Evolutionary conservation across 2,329 filamentous ascomycete species (phyloP).

Genomic region (Monosporascus sp.): DNA sequence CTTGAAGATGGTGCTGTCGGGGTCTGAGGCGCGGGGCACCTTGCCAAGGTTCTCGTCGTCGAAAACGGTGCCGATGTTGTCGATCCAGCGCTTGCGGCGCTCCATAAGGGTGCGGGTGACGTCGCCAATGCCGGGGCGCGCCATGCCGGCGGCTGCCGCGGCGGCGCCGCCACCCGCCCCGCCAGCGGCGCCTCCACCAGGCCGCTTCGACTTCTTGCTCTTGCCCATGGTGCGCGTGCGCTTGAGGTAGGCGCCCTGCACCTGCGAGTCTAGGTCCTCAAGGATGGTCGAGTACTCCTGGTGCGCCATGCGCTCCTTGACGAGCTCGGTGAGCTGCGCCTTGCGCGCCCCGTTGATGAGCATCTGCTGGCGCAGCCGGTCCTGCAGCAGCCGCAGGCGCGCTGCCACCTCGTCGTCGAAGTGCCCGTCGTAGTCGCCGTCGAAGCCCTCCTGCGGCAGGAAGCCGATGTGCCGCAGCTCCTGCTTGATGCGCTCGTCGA

Average conservation of each 20-base stretch:
- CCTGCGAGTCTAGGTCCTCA: constrained; percentile 91
- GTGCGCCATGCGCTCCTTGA: constrained; percentile 88
- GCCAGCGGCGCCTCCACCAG: constrained; percentile 58
- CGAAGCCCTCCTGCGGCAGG: constrained; percentile 58
- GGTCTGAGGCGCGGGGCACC: constrained; percentile 63
- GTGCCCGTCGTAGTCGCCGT: constrained; percentile 79
- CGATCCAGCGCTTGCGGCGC: constrained; percentile 80
- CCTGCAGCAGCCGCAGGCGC: constrained; percentile 78
- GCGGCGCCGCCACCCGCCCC: constrained; percentile 62
- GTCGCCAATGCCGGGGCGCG: constrained; percentile 81
- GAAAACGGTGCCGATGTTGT: constrained; percentile 86
- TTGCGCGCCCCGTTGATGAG: constrained; percentile 89
- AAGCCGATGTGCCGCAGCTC: constrained; percentile 90
- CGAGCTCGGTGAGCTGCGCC: constrained; percentile 75
- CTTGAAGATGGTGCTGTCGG: constrained; percentile 67
- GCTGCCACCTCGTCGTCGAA: constrained; percentile 93
- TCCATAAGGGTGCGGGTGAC: constrained; percentile 91
- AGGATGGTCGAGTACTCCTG: constrained; percentile 97
- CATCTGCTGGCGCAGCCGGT: constrained; percentile 74
- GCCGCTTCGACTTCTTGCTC: constrained; percentile 82
- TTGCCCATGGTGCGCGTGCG: constrained; percentile 91
- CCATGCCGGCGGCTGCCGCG: constrained; percentile 54
- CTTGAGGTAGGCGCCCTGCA: constrained; percentile 93
- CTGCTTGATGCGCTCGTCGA: constrained; percentile 87
- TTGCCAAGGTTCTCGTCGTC: constrained; percentile 70